phyloP scores from a whole-genome alignment of 768 basidiomycete genomes.

The Amanita rubescens region DNA sequence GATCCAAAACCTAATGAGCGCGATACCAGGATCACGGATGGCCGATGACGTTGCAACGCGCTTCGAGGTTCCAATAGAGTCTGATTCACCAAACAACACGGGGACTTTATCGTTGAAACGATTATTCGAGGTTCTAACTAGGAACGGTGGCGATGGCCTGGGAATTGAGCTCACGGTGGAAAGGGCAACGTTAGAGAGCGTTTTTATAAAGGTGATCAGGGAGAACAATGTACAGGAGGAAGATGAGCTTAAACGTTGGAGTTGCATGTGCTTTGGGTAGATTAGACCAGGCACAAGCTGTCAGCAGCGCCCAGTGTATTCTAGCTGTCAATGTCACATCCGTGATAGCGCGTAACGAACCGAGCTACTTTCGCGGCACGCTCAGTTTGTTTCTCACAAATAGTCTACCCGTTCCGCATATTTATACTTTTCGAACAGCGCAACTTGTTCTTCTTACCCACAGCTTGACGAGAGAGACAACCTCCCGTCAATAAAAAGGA shows the following conservation, averaged over 20 bases:
- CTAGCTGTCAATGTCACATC: too few relatives aligned
- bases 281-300: neutral
- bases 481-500: neutral
- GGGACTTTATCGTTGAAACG: slow-evolving; percentile 44
- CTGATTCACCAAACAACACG: neutral
- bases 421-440: neutral
- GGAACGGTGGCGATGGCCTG: slow-evolving; percentile 26
- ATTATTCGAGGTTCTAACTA: slow-evolving; percentile 50
- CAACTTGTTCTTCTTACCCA: neutral
- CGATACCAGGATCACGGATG: slow-evolving; percentile 54
- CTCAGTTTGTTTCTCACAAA: neutral
- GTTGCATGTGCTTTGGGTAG: neutral
- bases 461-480: neutral
- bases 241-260: slow-evolving; percentile 13
- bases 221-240: slow-evolving; percentile 51
- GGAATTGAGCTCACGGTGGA: slow-evolving; percentile 58
- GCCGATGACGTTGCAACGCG: slow-evolving; percentile 71
- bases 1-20: slow-evolving; percentile 55
- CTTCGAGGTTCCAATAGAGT: slow-evolving; percentile 59
- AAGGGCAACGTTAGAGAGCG: slow-evolving; percentile 61
- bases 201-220: slow-evolving; percentile 64
- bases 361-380: neutral
- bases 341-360: neutral
- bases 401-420: neutral
- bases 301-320: neutral